These are phyloP conservation scores for Myxozyma monticola DNA, from an alignment of 805 yeast genomes.

Conservation along the genomic window DNA sequence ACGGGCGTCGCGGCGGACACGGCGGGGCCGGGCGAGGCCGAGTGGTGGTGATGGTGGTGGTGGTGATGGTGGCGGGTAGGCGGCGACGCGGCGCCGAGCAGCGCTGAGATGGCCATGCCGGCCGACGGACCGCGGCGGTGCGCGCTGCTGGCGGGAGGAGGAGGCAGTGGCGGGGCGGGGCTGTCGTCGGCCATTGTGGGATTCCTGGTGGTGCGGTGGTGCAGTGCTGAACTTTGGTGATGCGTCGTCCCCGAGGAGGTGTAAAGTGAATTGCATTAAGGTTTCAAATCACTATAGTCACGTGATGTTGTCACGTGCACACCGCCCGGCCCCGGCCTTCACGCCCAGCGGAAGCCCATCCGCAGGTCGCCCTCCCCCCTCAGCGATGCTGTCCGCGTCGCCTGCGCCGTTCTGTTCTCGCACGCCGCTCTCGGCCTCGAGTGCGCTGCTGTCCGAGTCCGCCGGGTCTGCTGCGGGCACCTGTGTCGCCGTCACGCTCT, in stretches of 20 bases:
- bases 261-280: too few species aligned
- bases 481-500: background rate
- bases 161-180: background rate
- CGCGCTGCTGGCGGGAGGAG: background rate
- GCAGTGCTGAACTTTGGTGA: background rate
- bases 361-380: background rate
- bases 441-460: too few species aligned
- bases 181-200: too few species aligned
- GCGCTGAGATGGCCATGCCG: slow-evolving; percentile 3
- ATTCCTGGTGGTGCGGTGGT: too few species aligned
- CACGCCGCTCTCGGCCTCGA: slow-evolving; percentile 11
- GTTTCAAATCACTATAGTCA: too few species aligned
- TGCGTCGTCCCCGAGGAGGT: too few species aligned
- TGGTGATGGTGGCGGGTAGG: slow-evolving; percentile 5
- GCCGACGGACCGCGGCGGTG: background rate
- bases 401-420: slow-evolving; percentile 18
- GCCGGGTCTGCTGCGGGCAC: too few species aligned
- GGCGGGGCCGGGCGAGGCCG: background rate
- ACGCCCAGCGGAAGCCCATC: too few species aligned
- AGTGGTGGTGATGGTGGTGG: slow-evolving; percentile 3
- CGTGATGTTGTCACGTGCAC: too few species aligned
- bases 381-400: too few species aligned
- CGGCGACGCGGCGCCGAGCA: slow-evolving; percentile 2
- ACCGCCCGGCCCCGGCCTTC: too few species aligned
- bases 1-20: too few species aligned